phyloP scores from a whole-genome alignment of 2,329 filamentous ascomycete species.

The Alternaria triticimaculans region DNA sequence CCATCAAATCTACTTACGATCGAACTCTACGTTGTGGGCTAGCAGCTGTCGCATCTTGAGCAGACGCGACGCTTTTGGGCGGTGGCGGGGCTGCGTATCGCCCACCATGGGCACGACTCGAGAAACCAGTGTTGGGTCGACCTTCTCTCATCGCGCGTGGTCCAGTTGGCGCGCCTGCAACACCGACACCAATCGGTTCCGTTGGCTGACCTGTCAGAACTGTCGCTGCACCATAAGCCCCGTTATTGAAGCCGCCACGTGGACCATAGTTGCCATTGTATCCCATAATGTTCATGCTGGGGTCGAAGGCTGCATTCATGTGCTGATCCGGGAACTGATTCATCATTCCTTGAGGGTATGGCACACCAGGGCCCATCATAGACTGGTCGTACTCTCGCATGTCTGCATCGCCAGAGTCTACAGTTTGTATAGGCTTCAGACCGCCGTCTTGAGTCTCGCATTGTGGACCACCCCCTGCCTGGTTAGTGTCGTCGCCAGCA shows the following conservation, averaged over 20 bases:
- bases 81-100: conserved; percentile 31
- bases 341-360: conserved; percentile 39
- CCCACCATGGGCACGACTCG: conserved; percentile 59
- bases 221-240: conserved; percentile 46
- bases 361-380: conserved; percentile 39
- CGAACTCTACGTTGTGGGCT: conserved; percentile 39
- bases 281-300: conserved; percentile 50
- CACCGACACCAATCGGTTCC: conserved; percentile 62
- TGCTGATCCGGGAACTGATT: conserved; percentile 61
- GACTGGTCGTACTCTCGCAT: conserved; percentile 30
- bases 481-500: conserved; percentile 22
- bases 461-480: conserved; percentile 23
- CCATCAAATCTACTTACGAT: conserved; percentile 33
- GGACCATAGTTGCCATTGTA: conserved; percentile 49
- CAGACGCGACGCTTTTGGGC: conserved; percentile 27
- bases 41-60: conserved; percentile 22
- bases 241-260: conserved; percentile 54
- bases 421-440: conserved; percentile 44
- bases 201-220: conserved; percentile 41
- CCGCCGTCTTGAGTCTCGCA: conserved; percentile 24
- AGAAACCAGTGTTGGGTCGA: conserved; percentile 79
- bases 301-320: conserved; percentile 49
- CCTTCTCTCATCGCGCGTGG: conserved; percentile 95
- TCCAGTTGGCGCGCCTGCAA: conserved; percentile 80
- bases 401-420: conserved; percentile 37